Evolutionary conservation across 108 stramenopile genomes (phyloP).

Genomic region (Discostella stelligeroides): DNA sequence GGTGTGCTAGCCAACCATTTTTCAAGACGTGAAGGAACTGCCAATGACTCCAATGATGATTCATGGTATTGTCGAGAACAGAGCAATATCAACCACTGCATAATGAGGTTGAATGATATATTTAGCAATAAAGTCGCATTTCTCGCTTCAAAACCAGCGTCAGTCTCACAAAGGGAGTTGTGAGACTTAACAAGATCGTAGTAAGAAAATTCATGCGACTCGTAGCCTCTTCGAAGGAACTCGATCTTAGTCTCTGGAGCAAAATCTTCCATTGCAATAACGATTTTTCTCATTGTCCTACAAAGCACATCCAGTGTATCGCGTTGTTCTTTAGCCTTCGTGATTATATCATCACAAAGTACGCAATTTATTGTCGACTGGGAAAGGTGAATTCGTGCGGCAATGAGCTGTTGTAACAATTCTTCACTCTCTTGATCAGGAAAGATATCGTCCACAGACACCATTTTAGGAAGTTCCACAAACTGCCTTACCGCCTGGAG

Average conservation of each 20-base stretch:
- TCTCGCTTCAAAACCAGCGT: not conserved
- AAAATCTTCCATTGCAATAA: constrained; percentile 23
- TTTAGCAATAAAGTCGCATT: constrained; percentile 13
- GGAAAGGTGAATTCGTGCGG: constrained; percentile 24
- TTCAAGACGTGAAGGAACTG: constrained; percentile 24
- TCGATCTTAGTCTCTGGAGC: constrained; percentile 12
- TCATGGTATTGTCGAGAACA: constrained; percentile 28
- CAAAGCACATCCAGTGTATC: constrained; percentile 1
- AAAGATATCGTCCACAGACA: constrained; percentile 13
- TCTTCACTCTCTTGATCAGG: constrained; percentile 25
- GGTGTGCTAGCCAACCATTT: constrained; percentile 29
- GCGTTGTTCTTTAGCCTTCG: constrained; percentile 21
- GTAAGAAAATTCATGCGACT: not conserved
- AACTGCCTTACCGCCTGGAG: constrained; percentile 27
- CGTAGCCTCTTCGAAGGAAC: not conserved
- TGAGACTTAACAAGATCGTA: constrained; percentile 3
- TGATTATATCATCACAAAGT: constrained; percentile 8
- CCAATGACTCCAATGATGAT: constrained; percentile 6
- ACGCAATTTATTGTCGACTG: constrained; percentile 19
- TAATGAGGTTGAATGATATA: constrained; percentile 16
- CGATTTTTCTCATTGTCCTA: constrained; percentile 9
- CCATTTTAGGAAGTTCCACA: constrained; percentile 5
- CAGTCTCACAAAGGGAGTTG: constrained; percentile 8
- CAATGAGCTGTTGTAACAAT: constrained; percentile 23
- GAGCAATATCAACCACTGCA: constrained; percentile 39